Base-by-base conservation (phyloP, 371 early-diverging fungal species). In the Mortierella sp. region DNA sequence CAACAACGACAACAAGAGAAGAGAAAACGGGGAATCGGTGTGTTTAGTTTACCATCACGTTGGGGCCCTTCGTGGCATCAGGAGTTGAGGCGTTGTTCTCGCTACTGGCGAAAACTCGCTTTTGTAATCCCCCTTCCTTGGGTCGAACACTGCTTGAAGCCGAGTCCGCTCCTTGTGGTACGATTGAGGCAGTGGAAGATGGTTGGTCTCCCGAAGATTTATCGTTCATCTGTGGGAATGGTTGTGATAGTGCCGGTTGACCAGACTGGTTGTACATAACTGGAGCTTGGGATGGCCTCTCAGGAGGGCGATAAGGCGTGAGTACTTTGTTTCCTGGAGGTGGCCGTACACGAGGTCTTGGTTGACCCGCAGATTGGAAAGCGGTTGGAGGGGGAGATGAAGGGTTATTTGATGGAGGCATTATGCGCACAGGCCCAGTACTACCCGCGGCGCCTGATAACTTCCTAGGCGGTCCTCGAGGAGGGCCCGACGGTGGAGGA, bases 221-320 rank as follows among this genome's bases (percentile, higher is more conserved):
- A 19, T 75, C 72, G 4, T 24, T 36, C n/a, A 52, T 57, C 38
- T 66, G 70, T 60, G 73, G 59, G 60, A 72, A 72, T 33, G 82
- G 70, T n/a, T 65, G 73, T 9, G 73, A 57, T 15, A 75, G 45
- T 2, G 72, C 57, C 16, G 77, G 76, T 36, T 82, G 76, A 8
- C 83, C 83, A 33, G 70, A 61, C 41, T 76, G 70, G 24, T 68
- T 69, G 63, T 82, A 82, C 83, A 82, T 82, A 15, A 76, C 63
- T 7, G 83, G 83, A 3, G 83, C 72, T 47, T 82, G 83, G 13
- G 83, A 76, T 13, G 83, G 83, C 22, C 76, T 58, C 73, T 82
- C 76, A 11, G 83, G 83, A 13, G 83, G 83, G 19, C 72, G 73
- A 62, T 82, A 82, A 9, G 83, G 83, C 1, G 76, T 67, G 50